Base-by-base conservation (phyloP, 2,329 filamentous ascomycete species). In the Pseudopyrenochaeta lycopersici region DNA sequence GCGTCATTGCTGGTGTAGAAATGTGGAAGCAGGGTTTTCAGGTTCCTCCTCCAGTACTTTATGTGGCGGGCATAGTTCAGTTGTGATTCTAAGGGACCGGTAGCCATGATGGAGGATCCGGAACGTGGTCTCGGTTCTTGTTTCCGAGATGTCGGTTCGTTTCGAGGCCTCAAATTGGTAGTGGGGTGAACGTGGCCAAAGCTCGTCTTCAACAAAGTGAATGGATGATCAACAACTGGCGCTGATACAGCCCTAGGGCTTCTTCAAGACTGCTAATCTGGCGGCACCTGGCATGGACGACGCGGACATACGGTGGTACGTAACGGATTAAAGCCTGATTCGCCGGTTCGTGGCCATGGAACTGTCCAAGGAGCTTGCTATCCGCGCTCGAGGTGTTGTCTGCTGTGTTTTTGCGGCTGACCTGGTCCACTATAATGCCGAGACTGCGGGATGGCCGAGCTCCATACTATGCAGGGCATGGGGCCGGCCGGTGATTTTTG, bases 41-140 rank as follows among this genome's bases (percentile, higher is more conserved):
- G 84, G 74, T 94, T 97, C 72, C 93, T 88, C 62, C 92, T 86
- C 89, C 93, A 99, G 84, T 97, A 99, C 72, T 90, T 91, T 72
- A 95, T 81, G 75, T 99, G 95, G 52, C 66, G 70, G 30, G 71
- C 54, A 56, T 72, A 71, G 66, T 77, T 74, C 49, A 78, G 62
- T 6, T 48, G 60, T 31, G 63, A 58, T 40, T 72, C 64, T 21
- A 57, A 30, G 39, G 49, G 45, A 35, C 47, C 49, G 35, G 60
- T 45, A 39, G 62, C 56, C 66, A 71, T 70, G 49, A 44, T n/a
- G 4, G 14, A 30, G 23, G 36, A 23, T 18, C 7, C 21, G 30
- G 42, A 45, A 35, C 18, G 42, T 45, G 33, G 44, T 12, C 33
- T 23, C 23, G n/a, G 23, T 42, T 10, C 27, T 15, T 32, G 18